Percentiles rank a stretch among this genome's conserved stretches.
Conservation (phyloP, 495 filamentous ascomycete genomes). For the Letharia lupina region DNA sequence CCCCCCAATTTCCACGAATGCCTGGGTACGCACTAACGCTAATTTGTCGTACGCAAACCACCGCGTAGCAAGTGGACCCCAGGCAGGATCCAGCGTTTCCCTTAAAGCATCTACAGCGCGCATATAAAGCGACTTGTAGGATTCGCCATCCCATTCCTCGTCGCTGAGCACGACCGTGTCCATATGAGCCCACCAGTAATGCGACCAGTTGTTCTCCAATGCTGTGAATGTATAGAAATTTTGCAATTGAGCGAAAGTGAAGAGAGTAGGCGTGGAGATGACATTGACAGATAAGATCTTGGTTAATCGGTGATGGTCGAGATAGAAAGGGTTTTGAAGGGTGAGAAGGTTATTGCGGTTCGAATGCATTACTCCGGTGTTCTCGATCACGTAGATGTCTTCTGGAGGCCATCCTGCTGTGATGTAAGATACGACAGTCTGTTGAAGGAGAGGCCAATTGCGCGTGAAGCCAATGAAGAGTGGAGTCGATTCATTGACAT, state of each 20-base stretch:
- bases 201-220: conserved; percentile 40
- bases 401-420: conserved; percentile 53
- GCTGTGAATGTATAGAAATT: conserved; percentile 49
- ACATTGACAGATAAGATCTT: conserved; percentile 47
- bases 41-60: conserved; percentile 55
- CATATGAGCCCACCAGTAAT: conserved; percentile 56
- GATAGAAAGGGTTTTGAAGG: conserved; percentile 53
- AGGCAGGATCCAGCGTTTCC: conserved; percentile 20
- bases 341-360: conserved; percentile 45
- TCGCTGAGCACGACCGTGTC: conserved; percentile 48
- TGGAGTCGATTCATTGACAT: conserved; percentile 33
- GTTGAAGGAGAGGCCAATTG: conserved; percentile 50
- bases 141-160: conserved; percentile 34
- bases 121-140: conserved; percentile 46
- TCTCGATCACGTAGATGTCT: conserved; percentile 56
- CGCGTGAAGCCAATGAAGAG: conserved; percentile 55
- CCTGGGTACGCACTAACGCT: conserved; percentile 46
- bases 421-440: conserved; percentile 51
- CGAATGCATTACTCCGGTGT: conserved; percentile 51
- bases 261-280: conserved; percentile 47
- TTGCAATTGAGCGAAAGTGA: conserved; percentile 55
- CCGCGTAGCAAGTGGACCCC: conserved; percentile 34
- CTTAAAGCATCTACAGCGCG: conserved; percentile 38
- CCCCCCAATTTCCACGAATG: conserved; percentile 46
- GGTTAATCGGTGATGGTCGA: conserved; percentile 47